These are phyloP conservation scores for Asparagopsis taxiformis DNA, from an alignment of 31 red algal genomes.

Conservation along the genomic window DNA sequence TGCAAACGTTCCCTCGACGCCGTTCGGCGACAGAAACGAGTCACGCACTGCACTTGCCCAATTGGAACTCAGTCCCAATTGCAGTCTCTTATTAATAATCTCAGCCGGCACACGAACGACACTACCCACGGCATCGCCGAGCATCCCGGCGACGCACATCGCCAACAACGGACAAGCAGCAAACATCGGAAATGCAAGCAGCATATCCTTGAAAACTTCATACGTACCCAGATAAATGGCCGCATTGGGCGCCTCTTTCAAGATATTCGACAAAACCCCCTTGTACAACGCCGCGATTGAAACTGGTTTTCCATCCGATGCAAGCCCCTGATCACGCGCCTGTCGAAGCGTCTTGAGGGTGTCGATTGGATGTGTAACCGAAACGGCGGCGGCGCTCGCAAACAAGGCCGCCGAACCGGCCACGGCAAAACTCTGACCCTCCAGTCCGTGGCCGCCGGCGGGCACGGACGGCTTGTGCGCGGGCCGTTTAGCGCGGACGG, in stretches of 20 bases:
- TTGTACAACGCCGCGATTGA: constrained; percentile 45
- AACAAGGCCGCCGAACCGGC: constrained; percentile 69
- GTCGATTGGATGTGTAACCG: constrained; percentile 68
- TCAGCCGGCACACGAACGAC: constrained; percentile 75
- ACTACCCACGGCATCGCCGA: constrained; percentile 76
- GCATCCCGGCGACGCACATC: constrained; percentile 59
- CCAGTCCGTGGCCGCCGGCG: too few relatives aligned
- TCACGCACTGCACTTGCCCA: constrained; percentile 39
- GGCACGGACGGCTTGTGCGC: too few relatives aligned
- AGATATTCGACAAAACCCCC: constrained; percentile 56
- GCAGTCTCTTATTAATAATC: constrained; percentile 76
- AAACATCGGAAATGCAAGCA: constrained; percentile 43
- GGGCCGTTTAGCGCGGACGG: too few relatives aligned
- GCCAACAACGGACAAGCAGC: constrained; percentile 33
- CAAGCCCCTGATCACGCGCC: neutral
- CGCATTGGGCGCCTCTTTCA: constrained; percentile 83
- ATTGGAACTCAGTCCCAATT: constrained; percentile 50
- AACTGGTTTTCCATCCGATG: neutral
- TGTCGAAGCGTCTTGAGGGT: constrained; percentile 72
- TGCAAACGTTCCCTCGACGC: constrained; percentile 14
- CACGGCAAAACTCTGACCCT: too few relatives aligned
- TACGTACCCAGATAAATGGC: constrained; percentile 76
- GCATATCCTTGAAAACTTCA: constrained; percentile 49
- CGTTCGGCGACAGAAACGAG: constrained; percentile 25
- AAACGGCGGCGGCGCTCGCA: constrained; percentile 47